A percentile compares a stretch with the other conserved stretches of the same genome.
Conservation (phyloP, 768 basidiomycete species). For the Amanita fuliginea region DNA sequence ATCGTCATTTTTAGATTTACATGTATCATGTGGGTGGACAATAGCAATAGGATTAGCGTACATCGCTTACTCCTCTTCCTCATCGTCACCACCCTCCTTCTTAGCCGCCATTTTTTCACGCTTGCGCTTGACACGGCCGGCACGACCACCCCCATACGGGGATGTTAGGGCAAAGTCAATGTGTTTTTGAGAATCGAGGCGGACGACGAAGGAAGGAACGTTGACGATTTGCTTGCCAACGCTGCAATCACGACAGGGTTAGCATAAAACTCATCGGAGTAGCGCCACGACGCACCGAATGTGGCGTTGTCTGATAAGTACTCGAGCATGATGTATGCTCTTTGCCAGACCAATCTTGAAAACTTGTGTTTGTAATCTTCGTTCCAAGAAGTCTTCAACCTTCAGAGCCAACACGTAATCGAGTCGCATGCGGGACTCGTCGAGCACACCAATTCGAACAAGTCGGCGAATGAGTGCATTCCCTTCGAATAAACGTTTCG, state of each 20-base stretch:
- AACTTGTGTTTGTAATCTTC: slow-evolving; percentile 97
- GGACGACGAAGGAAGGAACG: slow-evolving; percentile 96
- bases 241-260: slow-evolving; percentile 23
- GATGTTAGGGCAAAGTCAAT: slow-evolving; percentile 98
- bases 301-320: slow-evolving; percentile 95
- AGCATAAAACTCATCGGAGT: not conserved
- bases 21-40: slow-evolving; percentile 14
- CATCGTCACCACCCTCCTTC: slow-evolving; percentile 83
- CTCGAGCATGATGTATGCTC: slow-evolving; percentile 97
- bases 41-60: not conserved
- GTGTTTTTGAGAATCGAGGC: slow-evolving; percentile 99
- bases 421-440: slow-evolving; percentile 97
- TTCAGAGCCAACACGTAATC: slow-evolving; percentile 99
- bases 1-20: slow-evolving; percentile 2
- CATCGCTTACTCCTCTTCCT: slow-evolving; percentile 69
- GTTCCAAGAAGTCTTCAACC: slow-evolving; percentile 99
- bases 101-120: slow-evolving; percentile 87
- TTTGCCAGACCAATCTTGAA: slow-evolving; percentile 99
- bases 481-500: slow-evolving; percentile 99
- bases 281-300: slow-evolving; percentile 60
- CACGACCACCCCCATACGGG: slow-evolving; percentile 89
- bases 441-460: slow-evolving; percentile 99
- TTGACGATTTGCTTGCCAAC: slow-evolving; percentile 99
- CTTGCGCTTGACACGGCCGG: slow-evolving; percentile 98
- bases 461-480: slow-evolving; percentile 93